phyloP scores from a whole-genome alignment of 768 basidiomycete genomes.

The Butyriboletus loyo region DNA sequence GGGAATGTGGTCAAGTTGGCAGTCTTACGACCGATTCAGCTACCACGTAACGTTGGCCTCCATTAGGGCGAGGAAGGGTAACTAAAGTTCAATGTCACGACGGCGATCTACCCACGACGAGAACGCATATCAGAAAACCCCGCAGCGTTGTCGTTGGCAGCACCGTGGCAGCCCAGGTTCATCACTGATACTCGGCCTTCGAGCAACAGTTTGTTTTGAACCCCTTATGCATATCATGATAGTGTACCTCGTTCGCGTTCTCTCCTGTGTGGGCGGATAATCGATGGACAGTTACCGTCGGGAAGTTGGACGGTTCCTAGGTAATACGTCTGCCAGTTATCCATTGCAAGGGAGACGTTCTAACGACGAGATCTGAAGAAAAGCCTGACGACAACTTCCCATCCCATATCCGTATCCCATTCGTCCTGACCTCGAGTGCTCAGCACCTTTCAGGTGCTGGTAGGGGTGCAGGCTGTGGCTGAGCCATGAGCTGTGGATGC shows the following conservation, averaged over 20 bases:
- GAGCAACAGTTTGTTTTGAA: neutral
- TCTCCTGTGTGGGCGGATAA: constrained; percentile 20
- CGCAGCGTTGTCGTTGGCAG: neutral
- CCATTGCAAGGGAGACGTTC: constrained; percentile 9
- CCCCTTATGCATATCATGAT: neutral
- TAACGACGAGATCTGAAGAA: constrained; percentile 11
- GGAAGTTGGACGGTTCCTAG: constrained; percentile 12
- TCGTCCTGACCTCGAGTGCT: constrained; percentile 5
- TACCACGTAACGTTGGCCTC: neutral
- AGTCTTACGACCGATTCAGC: constrained; percentile 2
- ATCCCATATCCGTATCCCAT: neutral
- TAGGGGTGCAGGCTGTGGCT: constrained; percentile 40
- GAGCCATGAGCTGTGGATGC: constrained; percentile 54
- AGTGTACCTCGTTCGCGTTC: neutral
- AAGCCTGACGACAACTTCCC: neutral
- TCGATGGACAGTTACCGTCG: constrained; percentile 11
- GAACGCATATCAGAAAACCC: constrained; percentile 6
- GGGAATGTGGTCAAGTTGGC: neutral
- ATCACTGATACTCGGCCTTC: neutral
- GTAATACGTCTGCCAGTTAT: constrained; percentile 14
- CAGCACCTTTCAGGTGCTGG: constrained; percentile 36
- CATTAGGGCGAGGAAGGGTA: neutral
- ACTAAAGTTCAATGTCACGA: neutral
- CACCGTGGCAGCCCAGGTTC: neutral
- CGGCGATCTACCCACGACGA: constrained; percentile 19